phyloP scores from a whole-genome alignment of 73 alveolate species.

The Uronychia binucleata region DNA sequence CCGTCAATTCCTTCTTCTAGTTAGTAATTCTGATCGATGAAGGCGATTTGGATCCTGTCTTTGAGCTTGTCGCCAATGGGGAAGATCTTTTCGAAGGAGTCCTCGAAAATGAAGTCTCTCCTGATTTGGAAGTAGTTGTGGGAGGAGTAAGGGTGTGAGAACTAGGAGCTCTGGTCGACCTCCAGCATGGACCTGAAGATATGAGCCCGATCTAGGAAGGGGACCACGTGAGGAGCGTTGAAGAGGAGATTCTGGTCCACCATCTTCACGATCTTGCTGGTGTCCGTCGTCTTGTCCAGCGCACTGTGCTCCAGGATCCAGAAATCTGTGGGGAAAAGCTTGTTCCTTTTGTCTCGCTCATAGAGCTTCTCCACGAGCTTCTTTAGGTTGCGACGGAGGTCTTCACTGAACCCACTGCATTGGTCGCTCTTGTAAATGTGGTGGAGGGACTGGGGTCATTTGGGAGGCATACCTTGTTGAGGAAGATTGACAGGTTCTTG shows the following conservation, averaged over 20 bases:
- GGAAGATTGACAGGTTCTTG: neutral
- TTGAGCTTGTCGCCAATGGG: conserved; percentile 30
- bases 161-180: conserved; percentile 6
- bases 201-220: conserved; percentile 29
- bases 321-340: conserved; percentile 23
- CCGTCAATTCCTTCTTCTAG: neutral
- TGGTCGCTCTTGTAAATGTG: neutral
- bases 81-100: conserved; percentile 35
- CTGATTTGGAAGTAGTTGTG: conserved; percentile 16
- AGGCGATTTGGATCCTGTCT: conserved; percentile 13
- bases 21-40: too few relatives aligned
- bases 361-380: conserved; percentile 5
- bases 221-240: conserved; percentile 28
- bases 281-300: neutral
- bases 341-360: conserved; percentile 43
- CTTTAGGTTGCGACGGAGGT: conserved; percentile 6
- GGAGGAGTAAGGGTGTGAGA: neutral
- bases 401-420: neutral
- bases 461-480: too few relatives aligned
- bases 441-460: too few relatives aligned
- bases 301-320: conserved; percentile 28
- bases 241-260: neutral
- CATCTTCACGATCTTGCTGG: neutral
- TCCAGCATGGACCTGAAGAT: conserved; percentile 3
- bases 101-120: conserved; percentile 45